Base-by-base conservation (phyloP, 2,329 filamentous ascomycete species). In the Alternaria ethzedia region DNA sequence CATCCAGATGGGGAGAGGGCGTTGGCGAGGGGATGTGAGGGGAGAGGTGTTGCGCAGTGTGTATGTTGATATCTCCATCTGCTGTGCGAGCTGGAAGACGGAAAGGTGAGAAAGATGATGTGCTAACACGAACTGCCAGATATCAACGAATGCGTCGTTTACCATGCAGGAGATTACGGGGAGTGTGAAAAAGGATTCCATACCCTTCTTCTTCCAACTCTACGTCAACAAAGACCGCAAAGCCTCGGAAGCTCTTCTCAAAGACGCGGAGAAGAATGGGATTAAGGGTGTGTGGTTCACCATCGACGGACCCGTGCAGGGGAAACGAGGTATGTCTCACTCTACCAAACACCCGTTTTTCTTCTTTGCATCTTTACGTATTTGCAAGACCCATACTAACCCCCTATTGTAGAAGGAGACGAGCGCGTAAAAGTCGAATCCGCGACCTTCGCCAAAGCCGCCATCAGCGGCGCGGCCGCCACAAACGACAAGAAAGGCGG, bases 401-500 rank as follows among this genome's bases (percentile, higher is more conserved):
- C 3, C 43, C 6, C 1, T 20, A 45, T 1, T 1, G 8, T 4
- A 45, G 71, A 75, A 58, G 70, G 63, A 5, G 72, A 74, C 46
- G 72, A 75, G 45, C 64, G 71, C 2, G 64, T 74, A 15, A 64
- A 65, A 56, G 82, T 83, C 6, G 71, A 74, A 54, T 58, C 61
- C 11, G 44, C 57, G 3, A 61, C 67, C 4, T 59, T 59, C 5
- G 65, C 86, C 3, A 52, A 52, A 52, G 49, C 49, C 21, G 49
- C 49, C 20, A 87, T 88, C 79, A 83, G 81, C 15, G 85, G 84
- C 2, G 81, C 82, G 26, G 79, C 78, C 59, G 82, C 82, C 1
- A 81, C 79, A 36, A 86, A 86, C 64, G 87, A 89, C 67, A 76
- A 75, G 11, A 86, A 86, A 58, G 88, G 87, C 1, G 85, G 85